Base-by-base conservation (phyloP, 306 rosid genomes). In the Begonia fuchsioides region DNA sequence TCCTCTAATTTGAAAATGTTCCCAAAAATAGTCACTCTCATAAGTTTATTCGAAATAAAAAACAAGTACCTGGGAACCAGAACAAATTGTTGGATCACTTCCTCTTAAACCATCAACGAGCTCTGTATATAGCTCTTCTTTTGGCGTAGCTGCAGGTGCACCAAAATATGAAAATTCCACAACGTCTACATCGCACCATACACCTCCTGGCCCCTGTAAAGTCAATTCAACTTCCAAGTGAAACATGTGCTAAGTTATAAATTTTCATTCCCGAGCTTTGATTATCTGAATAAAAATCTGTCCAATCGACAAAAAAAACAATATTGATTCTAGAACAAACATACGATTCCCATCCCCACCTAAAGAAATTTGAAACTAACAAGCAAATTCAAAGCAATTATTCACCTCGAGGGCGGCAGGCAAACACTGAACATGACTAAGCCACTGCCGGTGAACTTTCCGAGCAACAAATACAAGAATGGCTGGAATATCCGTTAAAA, bases 171-270 rank as follows among this genome's bases (percentile, higher is more conserved):
- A 79, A 80, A 92, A 92, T 66, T 92, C 98, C 59, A 92, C 94
- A 60, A 92, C 96, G 71, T 92, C 98, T 58, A 92, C 96, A 54
- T 92, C 96, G 68, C 98, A 92, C 98, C 98, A 92, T 49, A 92
- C 95, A 53, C 98, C 98, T 65, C 98, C 98, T 15, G 98, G 98
- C 49, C 98, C 98, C 98, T 92, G 70, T 54, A 39, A 60, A 61
- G 49, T 49, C 55, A 62, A 47, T 43, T 59, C 49, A 53, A 6
- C 32, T 20, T 20, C 32, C 32, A 3, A 20, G 32, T 20, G 32
- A 20, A 20, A 20, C 32, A 20, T 20, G 32, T 20, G 32, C 32
- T 20, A 1, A 20, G 32, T 20, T 20, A 6, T 2, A 20, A 20
- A 20, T 20, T 20, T 20, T 20, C 32, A 20, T 6, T 6, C 32